These are phyloP conservation scores for Stipa capillata DNA, from an alignment of 176 grass and related monocot genomes.

Conservation along the genomic window DNA sequence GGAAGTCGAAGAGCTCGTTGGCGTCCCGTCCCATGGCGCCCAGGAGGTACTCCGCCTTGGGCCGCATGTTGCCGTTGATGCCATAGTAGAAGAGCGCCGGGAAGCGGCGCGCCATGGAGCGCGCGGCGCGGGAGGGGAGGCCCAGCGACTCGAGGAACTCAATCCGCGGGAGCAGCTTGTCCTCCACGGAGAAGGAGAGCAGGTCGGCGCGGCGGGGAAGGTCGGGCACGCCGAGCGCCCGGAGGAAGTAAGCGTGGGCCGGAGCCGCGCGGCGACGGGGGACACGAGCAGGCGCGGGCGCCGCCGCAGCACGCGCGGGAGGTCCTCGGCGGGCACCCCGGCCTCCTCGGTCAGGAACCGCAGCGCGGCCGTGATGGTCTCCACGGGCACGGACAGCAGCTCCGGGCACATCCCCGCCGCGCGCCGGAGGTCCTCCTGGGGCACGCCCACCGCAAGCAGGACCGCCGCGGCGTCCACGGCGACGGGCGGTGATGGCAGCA, in stretches of 20 bases:
- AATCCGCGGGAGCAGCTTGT: slow-evolving; percentile 68
- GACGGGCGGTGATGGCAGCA: slow-evolving; percentile 27
- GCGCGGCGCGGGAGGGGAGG: slow-evolving; percentile 36
- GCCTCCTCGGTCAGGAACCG: slow-evolving; percentile 56
- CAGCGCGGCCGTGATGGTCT: slow-evolving; percentile 37
- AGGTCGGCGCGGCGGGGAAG: slow-evolving; percentile 55
- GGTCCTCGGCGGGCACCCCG: slow-evolving; percentile 27
- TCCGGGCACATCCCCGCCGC: slow-evolving; percentile 83
- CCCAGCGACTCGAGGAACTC: slow-evolving; percentile 74
- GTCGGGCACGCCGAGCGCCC: slow-evolving; percentile 51
- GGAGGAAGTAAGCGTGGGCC: slow-evolving; percentile 89
- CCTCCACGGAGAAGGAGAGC: slow-evolving; percentile 87
- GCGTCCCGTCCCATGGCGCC: slow-evolving; percentile 45
- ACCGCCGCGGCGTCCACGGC: slow-evolving; percentile 21
- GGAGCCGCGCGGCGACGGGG: slow-evolving; percentile 45
- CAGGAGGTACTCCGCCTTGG: slow-evolving; percentile 64
- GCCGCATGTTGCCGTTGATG: slow-evolving; percentile 67
- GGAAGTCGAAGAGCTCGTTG: slow-evolving; percentile 70
- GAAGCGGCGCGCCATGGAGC: slow-evolving; percentile 76
- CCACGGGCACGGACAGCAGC: slow-evolving; percentile 44
- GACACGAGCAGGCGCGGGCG: slow-evolving; percentile 78
- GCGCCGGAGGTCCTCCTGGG: slow-evolving; percentile 52
- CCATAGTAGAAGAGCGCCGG: slow-evolving; percentile 73
- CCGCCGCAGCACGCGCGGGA: slow-evolving; percentile 48
- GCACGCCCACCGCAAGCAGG: slow-evolving; percentile 46